A percentile compares a stretch with the other conserved stretches of the same genome.
These are phyloP conservation scores for Gossypium davidsonii DNA, from an alignment of 441 rosid species.

Conservation along the genomic window DNA sequence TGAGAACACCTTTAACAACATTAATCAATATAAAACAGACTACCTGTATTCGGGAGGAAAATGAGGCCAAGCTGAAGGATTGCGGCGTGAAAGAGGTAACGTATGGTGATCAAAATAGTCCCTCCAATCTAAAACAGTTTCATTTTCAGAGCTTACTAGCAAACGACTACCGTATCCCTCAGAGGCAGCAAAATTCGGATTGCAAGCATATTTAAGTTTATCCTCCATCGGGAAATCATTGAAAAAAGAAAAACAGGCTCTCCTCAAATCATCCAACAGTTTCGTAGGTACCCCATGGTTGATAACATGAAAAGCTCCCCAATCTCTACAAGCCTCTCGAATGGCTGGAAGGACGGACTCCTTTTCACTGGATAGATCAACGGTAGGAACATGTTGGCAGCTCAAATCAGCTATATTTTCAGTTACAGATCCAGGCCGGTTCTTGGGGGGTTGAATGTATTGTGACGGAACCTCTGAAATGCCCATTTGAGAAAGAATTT, in stretches of 20 bases:
- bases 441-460: constrained; percentile 59
- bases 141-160: constrained; percentile 37
- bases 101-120: constrained; percentile 94
- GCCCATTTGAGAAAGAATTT: constrained; percentile 37
- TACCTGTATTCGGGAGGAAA: constrained; percentile 64
- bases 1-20: not conserved
- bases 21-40: not conserved
- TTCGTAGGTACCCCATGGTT: constrained; percentile 63
- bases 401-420: not conserved
- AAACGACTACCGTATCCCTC: constrained; percentile 82
- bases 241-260: constrained; percentile 51
- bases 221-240: constrained; percentile 43
- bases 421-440: constrained; percentile 32
- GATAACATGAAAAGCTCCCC: constrained; percentile 86
- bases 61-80: constrained; percentile 66
- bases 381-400: constrained; percentile 31
- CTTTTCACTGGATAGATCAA: constrained; percentile 35
- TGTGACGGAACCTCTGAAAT: constrained; percentile 53
- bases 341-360: constrained; percentile 31
- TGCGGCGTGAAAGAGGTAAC: constrained; percentile 65
- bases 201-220: constrained; percentile 69
- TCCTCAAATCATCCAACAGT: constrained; percentile 41
- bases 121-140: constrained; percentile 75
- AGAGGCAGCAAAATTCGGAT: constrained; percentile 56
- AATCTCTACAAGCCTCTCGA: constrained; percentile 50